These are phyloP conservation scores for Neostapfia colusana DNA, from an alignment of 176 grass and related monocot genomes.

Conservation along the genomic window DNA sequence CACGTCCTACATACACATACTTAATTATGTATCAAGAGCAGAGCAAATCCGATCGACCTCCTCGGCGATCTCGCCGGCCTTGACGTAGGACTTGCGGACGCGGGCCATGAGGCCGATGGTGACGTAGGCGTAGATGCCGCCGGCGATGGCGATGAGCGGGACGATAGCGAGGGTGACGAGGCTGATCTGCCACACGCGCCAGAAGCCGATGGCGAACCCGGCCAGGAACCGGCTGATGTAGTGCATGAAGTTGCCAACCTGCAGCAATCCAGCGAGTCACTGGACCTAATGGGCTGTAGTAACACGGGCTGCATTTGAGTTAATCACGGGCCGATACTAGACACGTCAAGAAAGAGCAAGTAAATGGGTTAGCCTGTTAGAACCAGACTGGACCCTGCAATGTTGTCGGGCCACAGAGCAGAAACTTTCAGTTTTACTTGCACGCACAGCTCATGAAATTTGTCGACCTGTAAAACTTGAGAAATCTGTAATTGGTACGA, in stretches of 20 bases:
- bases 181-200: conserved; percentile 92
- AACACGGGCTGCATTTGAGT: too few species aligned
- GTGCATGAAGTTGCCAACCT: conserved; percentile 99
- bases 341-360: too few species aligned
- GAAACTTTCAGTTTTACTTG: too few species aligned
- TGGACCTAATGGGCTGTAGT: too few species aligned
- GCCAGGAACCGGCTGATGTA: conserved; percentile 93
- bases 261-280: too few species aligned
- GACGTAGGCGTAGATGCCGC: conserved; percentile 82
- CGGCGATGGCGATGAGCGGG: conserved; percentile 85
- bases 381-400: too few species aligned
- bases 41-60: conserved; percentile 42
- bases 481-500: too few species aligned
- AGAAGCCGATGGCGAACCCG: conserved; percentile 91
- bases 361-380: too few species aligned
- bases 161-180: conserved; percentile 93
- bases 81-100: conserved; percentile 94
- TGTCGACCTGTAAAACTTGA: background rate
- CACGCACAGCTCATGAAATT: too few species aligned
- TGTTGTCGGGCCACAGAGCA: too few species aligned
- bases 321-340: too few species aligned
- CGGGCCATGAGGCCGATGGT: conserved; percentile 86
- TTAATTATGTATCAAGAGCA: background rate
- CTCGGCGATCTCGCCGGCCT: conserved; percentile 96
- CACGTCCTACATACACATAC: background rate